Percentiles rank a stretch among this genome's conserved stretches.
Evolutionary conservation across 2,329 filamentous ascomycete genomes (phyloP).

Genomic region (Ophiostoma montium): DNA sequence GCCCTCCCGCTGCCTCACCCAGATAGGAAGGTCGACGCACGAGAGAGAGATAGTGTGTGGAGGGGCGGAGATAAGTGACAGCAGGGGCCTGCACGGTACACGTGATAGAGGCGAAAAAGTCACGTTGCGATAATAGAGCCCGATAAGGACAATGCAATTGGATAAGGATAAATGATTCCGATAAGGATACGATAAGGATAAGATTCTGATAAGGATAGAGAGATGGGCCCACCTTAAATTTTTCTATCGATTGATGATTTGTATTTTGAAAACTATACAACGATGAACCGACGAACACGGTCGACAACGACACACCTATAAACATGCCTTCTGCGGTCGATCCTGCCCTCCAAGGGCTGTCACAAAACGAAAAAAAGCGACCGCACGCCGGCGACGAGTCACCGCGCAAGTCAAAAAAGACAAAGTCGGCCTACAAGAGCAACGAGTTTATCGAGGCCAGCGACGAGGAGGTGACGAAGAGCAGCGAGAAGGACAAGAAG

Average conservation of each 20-base stretch:
- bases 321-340: neutral
- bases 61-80: no score
- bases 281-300: neutral
- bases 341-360: neutral
- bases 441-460: neutral
- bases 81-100: no score
- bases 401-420: slow-evolving; percentile 9
- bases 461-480: neutral
- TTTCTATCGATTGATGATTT: neutral
- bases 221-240: neutral
- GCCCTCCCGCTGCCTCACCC: no score
- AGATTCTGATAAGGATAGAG: no score
- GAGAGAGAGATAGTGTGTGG: no score
- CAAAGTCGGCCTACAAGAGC: slow-evolving; percentile 4
- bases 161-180: no score
- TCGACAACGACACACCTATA: neutral
- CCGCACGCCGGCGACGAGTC: slow-evolving; percentile 4
- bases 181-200: no score
- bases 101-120: no score
- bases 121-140: no score
- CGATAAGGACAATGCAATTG: no score
- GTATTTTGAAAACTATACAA: neutral
- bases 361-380: slow-evolving; percentile 5
- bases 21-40: no score
- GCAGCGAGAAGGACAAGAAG: neutral